Evolutionary conservation across 495 filamentous ascomycete species (phyloP).

Genomic region (Hypoxylon rickii): DNA sequence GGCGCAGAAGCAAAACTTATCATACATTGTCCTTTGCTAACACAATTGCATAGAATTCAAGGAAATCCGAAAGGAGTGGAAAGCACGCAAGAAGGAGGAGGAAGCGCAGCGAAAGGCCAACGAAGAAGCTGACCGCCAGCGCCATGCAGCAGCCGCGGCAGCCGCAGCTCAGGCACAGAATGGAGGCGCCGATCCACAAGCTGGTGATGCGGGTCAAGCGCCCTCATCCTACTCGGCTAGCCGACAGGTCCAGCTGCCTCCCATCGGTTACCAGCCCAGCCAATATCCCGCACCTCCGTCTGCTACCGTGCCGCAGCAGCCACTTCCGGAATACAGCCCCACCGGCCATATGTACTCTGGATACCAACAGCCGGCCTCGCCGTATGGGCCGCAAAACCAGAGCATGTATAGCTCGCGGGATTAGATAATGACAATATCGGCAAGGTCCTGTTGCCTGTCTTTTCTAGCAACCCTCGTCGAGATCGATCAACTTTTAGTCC

Average conservation of each 20-base stretch:
- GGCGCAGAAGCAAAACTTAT: background rate
- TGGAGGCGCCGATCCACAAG: slow-evolving; percentile 42
- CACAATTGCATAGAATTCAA: slow-evolving; percentile 77
- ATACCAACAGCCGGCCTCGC: slow-evolving; percentile 71
- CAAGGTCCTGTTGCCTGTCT: background rate
- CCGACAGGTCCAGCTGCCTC: slow-evolving; percentile 73
- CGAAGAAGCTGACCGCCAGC: slow-evolving; percentile 81
- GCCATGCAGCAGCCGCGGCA: slow-evolving; percentile 61
- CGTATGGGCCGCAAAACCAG: slow-evolving; percentile 69
- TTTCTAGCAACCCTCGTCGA: background rate
- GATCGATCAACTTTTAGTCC: slow-evolving; percentile 5
- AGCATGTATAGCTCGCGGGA: slow-evolving; percentile 81
- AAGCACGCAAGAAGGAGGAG: slow-evolving; percentile 98
- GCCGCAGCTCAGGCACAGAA: slow-evolving; percentile 45
- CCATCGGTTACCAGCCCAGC: slow-evolving; percentile 78
- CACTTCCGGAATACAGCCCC: slow-evolving; percentile 65
- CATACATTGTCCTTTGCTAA: slow-evolving; percentile 14
- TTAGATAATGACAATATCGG: slow-evolving; percentile 33
- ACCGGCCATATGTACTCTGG: slow-evolving; percentile 52
- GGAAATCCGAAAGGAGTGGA: slow-evolving; percentile 99
- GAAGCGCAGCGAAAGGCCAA: slow-evolving; percentile 86
- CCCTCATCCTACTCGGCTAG: slow-evolving; percentile 65
- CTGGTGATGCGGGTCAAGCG: slow-evolving; percentile 52
- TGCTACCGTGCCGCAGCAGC: slow-evolving; percentile 60
- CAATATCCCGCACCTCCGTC: slow-evolving; percentile 71